phyloP scores from a whole-genome alignment of 2,329 filamentous ascomycete genomes.

The Tolypocladium nubicola region DNA sequence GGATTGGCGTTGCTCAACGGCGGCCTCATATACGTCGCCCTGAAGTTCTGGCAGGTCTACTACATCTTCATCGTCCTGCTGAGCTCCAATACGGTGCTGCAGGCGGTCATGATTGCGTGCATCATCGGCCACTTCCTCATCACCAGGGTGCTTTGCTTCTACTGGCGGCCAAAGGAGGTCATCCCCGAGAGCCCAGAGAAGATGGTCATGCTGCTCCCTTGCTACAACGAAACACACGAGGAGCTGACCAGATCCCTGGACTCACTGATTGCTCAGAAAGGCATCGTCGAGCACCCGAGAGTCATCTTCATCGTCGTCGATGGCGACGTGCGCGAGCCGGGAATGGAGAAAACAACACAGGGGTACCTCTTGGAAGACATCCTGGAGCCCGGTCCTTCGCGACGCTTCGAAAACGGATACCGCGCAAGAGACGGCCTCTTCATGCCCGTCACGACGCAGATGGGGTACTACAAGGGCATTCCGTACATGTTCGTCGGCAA shows the following conservation, averaged over 20 bases:
- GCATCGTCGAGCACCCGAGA: constrained; percentile 28
- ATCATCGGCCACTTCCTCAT: constrained; percentile 21
- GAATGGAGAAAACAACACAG: constrained; percentile 36
- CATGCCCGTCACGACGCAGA: constrained; percentile 33
- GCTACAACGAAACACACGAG: constrained; percentile 36
- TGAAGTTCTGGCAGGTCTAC: constrained; percentile 27
- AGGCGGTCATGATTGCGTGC: constrained; percentile 29
- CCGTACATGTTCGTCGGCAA: constrained; percentile 38
- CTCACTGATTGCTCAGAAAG: constrained; percentile 32
- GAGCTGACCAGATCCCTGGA: constrained; percentile 33
- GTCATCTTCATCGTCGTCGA: constrained; percentile 38
- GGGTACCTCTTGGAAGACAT: constrained; percentile 37
- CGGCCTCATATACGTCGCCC: constrained; percentile 23
- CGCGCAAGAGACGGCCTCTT: constrained; percentile 33
- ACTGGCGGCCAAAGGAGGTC: constrained; percentile 17
- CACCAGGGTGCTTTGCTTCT: constrained; percentile 19
- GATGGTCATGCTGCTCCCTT: constrained; percentile 34
- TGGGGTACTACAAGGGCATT: constrained; percentile 31
- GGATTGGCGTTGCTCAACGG: constrained; percentile 23
- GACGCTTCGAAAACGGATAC: constrained; percentile 30
- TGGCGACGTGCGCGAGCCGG: constrained; percentile 33
- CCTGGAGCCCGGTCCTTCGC: constrained; percentile 21
- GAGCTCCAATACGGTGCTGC: constrained; percentile 33
- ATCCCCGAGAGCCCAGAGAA: constrained; percentile 28
- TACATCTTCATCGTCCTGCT: constrained; percentile 33